A percentile compares a stretch with the other conserved stretches of the same genome.
Conservation (phyloP, 106 monocot species). For the Dactylorhiza incarnata region DNA sequence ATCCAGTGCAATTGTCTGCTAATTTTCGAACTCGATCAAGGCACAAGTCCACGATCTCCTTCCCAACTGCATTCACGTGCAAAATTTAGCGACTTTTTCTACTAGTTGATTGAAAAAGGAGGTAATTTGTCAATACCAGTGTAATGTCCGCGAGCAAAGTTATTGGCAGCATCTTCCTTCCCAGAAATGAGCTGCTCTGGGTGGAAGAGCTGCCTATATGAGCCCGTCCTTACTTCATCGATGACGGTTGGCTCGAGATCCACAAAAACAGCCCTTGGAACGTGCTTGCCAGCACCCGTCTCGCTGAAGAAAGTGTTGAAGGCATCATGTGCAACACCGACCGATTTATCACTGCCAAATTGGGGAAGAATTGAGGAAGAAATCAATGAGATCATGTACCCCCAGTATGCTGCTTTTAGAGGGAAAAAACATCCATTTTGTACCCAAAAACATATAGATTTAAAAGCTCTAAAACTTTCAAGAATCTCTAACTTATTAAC, state of each 20-base stretch:
- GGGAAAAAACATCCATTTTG: too few species aligned
- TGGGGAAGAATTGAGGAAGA: background rate
- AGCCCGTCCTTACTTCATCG: constrained; percentile 8
- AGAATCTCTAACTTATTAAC: too few species aligned
- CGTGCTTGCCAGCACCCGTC: constrained; percentile 71
- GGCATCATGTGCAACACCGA: constrained; percentile 47
- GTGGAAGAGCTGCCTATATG: background rate
- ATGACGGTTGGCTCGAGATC: constrained; percentile 27
- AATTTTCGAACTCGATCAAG: constrained; percentile 13
- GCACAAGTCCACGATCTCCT: constrained; percentile 18
- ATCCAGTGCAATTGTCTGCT: constrained; percentile 12
- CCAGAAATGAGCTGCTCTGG: background rate
- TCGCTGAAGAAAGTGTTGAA: constrained; percentile 85
- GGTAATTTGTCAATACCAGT: constrained; percentile 4
- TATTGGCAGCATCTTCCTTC: constrained; percentile 17
- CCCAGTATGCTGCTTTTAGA: too few species aligned
- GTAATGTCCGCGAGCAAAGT: constrained; percentile 15
- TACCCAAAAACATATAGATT: too few species aligned
- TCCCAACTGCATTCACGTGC: background rate
- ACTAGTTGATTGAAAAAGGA: too few species aligned
- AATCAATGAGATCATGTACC: too few species aligned
- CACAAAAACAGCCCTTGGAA: constrained; percentile 64
- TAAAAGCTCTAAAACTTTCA: too few species aligned
- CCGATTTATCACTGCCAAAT: constrained; percentile 40
- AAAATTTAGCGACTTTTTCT: too few species aligned